Base-by-base conservation (phyloP, 192 early-diverging fungal species). In the Chytriomyces sp. region DNA sequence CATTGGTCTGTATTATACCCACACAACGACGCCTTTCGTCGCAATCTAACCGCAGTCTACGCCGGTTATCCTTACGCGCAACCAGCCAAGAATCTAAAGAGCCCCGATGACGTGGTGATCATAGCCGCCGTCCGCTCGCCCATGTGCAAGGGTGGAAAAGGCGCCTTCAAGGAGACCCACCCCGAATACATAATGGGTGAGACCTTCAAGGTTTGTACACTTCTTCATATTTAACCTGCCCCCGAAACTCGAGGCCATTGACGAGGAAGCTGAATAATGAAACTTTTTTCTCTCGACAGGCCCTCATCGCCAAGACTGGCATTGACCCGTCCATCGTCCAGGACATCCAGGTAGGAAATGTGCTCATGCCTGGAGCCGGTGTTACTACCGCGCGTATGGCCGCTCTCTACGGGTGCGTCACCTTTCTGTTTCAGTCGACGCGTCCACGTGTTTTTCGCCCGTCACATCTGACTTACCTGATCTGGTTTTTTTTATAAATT, bases 291-390 rank as follows among this genome's bases (percentile, higher is more conserved):
- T 63, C 62, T 74, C 31, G 2, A n/a, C 38, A 78, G 75, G 92
- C 87, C 33, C 77, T 90, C 4, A 77, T 92, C 14, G 88, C 90
- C 57, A 80, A 90, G 59, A 90, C 91, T 63, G 89, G 91, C 49
- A 88, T 96, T 39, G 91, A 98, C 67, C 93, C 94, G 39, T 78
- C 84, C 34, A 73, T 94, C 56, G 93, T 98, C 34, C 86, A 98
- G 71, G 96, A 98, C 69, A 94, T 98, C 71, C 89, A 91, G 81
- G 93, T 96, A n/a, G 96, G 96, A 61, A 96, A 91, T 72, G 94
- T 96, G 40, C 84, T 93, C 38, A 89, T 93, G 63, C 89, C 93
- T 32, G 92, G 92, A 44, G 94, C 93, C 37, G 94, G 94, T 49
- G 93, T 94, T 70, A 94, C 89, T 61, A 89, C 87, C 52, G 93